These are phyloP conservation scores for Niebla homalea DNA, from an alignment of 495 filamentous ascomycete genomes.

Conservation along the genomic window DNA sequence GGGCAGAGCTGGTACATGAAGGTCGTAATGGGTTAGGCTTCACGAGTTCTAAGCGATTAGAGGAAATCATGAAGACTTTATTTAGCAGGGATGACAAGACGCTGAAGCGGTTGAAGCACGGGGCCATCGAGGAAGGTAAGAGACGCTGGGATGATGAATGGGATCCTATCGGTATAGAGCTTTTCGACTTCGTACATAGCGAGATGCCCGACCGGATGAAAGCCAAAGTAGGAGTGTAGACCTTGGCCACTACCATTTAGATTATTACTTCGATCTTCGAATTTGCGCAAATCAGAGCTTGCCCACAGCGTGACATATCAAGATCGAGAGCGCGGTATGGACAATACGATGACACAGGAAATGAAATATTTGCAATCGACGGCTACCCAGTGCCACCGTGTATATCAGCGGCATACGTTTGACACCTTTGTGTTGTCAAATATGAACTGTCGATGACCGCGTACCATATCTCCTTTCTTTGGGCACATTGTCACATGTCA, in stretches of 20 bases:
- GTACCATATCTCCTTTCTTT: too few relatives aligned
- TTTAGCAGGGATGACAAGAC: conserved; percentile 40
- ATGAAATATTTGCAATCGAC: too few relatives aligned
- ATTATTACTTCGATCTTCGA: neutral
- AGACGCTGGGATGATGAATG: conserved; percentile 91
- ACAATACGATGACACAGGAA: too few relatives aligned
- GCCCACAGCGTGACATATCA: too few relatives aligned
- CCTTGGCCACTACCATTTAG: neutral
- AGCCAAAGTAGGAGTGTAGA: neutral
- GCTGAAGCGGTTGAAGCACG: conserved; percentile 49
- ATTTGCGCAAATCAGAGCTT: too few relatives aligned
- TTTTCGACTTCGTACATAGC: conserved; percentile 40
- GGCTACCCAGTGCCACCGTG: too few relatives aligned
- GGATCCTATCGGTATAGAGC: conserved; percentile 59
- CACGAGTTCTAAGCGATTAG: conserved; percentile 47
- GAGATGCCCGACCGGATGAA: too few relatives aligned
- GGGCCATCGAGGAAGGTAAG: conserved; percentile 63
- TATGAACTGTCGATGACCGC: too few relatives aligned
- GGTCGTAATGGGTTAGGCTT: conserved; percentile 80
- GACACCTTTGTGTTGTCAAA: too few relatives aligned
- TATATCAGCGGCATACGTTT: too few relatives aligned
- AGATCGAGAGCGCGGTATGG: too few relatives aligned
- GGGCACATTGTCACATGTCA: too few relatives aligned
- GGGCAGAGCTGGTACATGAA: conserved; percentile 73
- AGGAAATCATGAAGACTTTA: conserved; percentile 43